Percentiles rank a stretch among this genome's conserved stretches.
Evolutionary conservation across 768 basidiomycete species (phyloP).

Genomic region (Dacryopinax spathularia): DNA sequence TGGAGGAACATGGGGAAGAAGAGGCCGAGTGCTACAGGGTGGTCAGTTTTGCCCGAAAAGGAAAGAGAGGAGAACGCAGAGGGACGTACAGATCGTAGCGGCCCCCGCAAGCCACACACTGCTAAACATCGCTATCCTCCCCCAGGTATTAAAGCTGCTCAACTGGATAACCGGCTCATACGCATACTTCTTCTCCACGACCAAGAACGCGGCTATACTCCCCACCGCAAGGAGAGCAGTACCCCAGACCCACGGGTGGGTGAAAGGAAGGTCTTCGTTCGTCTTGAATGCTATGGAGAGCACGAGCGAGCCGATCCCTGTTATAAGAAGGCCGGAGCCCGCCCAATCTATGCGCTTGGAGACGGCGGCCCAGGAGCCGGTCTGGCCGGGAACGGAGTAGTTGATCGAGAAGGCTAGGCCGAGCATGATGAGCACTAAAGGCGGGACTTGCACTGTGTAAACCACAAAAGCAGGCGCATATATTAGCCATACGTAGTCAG

Average conservation of each 20-base stretch:
- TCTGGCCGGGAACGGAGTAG: not conserved
- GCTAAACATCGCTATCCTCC: not conserved
- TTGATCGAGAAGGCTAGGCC: not conserved
- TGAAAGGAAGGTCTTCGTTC: not conserved
- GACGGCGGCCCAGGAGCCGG: not conserved
- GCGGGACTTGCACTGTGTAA: not conserved
- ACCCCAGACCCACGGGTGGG: not conserved
- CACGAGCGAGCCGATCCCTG: not conserved
- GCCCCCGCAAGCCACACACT: not conserved
- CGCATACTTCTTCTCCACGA: not conserved
- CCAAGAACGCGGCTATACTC: not conserved
- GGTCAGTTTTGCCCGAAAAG: not conserved
- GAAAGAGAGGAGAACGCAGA: too few relatives aligned
- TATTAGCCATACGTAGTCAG: not conserved
- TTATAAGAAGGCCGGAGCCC: not conserved
- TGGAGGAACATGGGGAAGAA: conserved; percentile 4
- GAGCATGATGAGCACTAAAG: not conserved
- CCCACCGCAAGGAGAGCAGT: not conserved
- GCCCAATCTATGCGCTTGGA: not conserved
- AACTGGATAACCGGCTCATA: not conserved
- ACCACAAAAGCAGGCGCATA: too few relatives aligned
- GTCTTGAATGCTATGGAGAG: not conserved
- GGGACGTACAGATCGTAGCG: not conserved
- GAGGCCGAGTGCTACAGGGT: not conserved
- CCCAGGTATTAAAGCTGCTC: not conserved